Evolutionary conservation across 1,284 basidiomycete species (phyloP).

Genomic region (Neotropicomus parvogracilis): DNA sequence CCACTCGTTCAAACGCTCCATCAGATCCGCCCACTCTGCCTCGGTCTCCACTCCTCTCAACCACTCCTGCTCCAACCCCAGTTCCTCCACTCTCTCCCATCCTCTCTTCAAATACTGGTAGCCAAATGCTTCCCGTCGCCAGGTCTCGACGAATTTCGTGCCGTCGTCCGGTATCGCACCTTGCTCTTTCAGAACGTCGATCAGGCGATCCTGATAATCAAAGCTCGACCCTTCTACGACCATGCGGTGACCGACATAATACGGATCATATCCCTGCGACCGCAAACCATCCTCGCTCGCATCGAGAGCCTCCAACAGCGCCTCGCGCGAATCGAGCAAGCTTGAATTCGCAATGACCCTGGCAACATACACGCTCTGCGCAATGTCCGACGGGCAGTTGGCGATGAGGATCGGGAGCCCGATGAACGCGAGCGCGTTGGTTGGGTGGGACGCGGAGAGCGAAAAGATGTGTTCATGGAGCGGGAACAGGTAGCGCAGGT

Average conservation of each 20-base stretch:
- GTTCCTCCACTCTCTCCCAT: background rate
- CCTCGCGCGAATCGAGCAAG: background rate
- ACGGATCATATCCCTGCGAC: background rate
- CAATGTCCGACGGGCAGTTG: background rate
- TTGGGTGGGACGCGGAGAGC: slow-evolving; percentile 34
- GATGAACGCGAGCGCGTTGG: slow-evolving; percentile 2
- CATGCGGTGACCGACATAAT: background rate
- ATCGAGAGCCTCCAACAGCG: background rate
- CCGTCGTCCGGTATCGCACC: slow-evolving; percentile 1
- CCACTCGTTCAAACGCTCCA: background rate
- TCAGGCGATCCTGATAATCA: background rate
- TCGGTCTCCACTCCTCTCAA: background rate
- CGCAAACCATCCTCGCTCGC: background rate
- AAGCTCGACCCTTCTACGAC: background rate
- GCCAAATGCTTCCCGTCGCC: background rate
- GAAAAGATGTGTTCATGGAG: slow-evolving; percentile 52
- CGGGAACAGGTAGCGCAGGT: slow-evolving; percentile 53
- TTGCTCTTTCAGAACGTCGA: background rate
- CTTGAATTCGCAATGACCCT: background rate
- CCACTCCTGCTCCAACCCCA: background rate
- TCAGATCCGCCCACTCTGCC: slow-evolving; percentile 1
- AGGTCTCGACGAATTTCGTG: background rate
- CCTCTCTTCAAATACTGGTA: background rate
- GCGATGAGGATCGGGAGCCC: background rate
- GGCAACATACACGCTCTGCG: background rate